Base-by-base conservation (phyloP, 148 eudicot species). In the Fagopyrum esculentum region DNA sequence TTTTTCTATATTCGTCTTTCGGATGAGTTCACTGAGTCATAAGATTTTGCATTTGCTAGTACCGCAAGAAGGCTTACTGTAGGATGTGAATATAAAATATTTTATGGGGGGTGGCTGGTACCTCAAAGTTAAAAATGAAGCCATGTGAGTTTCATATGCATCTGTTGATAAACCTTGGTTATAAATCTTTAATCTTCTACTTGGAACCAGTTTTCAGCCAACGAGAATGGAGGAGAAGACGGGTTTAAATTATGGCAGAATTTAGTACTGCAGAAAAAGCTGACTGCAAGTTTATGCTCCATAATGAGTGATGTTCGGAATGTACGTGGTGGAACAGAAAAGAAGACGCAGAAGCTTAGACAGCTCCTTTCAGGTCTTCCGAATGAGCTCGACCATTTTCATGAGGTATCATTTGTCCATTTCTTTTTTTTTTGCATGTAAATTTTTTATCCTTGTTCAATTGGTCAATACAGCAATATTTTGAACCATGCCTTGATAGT, bases 301-400 rank as follows among this genome's bases (percentile, higher is more conserved):
- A 90, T 91, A 79, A 90, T 81, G 89, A 90, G 87, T 83, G 98
- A 90, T 78, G 97, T 94, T 47, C 81, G 92, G 72, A 94, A 91
- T 83, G 90, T 89, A 45, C 81, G 92, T 13, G 97, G 98, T 77
- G 90, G 93, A 56, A 90, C 93, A 45, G 93, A 88, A 56, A 93
- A 89, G 89, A 93, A 93, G 77, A 91, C 86, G 85, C 95, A 91
- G 83, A 93, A 93, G 90, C 98, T 93, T 76, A 86, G 97, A 73
- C 97, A 91, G 76, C 97, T 93, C 76, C 97, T 91, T 50, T 89
- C 98, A 29, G 97, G 98, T 76, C 94, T 91, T 79, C 91, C 89
- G 74, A 91, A 93, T 72, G 98, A 94, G 84, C 97, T 94, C 70
- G 87, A 93, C 61, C 88, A 90, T 82, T 94, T 94, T 83, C 97